Percentiles rank a stretch among this genome's conserved stretches.
Evolutionary conservation across 2,329 filamentous ascomycete species (phyloP).

Genomic region (Pestalotiopsis sp.): DNA sequence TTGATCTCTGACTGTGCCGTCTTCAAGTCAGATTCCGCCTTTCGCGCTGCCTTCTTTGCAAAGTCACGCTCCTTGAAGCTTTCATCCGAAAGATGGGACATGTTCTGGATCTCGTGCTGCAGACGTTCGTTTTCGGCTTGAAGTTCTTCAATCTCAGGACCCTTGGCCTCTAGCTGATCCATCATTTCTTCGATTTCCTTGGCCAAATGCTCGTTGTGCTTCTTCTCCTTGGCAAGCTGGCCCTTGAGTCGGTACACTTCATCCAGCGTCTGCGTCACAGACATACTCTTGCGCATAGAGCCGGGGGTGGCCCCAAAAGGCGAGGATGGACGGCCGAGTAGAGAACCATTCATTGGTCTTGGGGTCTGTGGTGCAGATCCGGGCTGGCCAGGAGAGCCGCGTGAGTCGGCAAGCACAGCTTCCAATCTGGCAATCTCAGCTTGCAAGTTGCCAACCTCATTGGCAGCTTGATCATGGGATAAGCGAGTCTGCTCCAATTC

Average conservation of each 20-base stretch:
- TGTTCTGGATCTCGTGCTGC: constrained; percentile 78
- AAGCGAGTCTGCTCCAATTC: constrained; percentile 59
- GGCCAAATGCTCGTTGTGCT: constrained; percentile 73
- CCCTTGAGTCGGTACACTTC: constrained; percentile 70
- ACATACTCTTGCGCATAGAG: constrained; percentile 61
- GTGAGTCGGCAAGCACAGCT: constrained; percentile 44
- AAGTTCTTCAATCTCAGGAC: constrained; percentile 86
- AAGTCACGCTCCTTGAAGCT: constrained; percentile 79
- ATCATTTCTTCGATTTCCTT: constrained; percentile 85
- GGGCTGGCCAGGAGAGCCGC: constrained; percentile 37
- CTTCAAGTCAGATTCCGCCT: constrained; percentile 73
- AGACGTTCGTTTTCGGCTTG: constrained; percentile 80
- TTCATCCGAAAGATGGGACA: constrained; percentile 82
- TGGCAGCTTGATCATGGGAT: constrained; percentile 48
- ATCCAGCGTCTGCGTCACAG: constrained; percentile 65
- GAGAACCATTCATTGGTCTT: constrained; percentile 55
- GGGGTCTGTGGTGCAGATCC: constrained; percentile 64
- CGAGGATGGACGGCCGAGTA: constrained; percentile 55
- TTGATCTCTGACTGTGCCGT: constrained; percentile 69
- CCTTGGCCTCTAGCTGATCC: constrained; percentile 79
- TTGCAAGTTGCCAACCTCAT: constrained; percentile 53
- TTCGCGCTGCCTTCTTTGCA: constrained; percentile 77
- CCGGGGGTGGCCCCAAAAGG: constrained; percentile 62
- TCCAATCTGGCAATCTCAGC: constrained; percentile 56
- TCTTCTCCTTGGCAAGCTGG: constrained; percentile 73